These are phyloP conservation scores for Helicocarpus griseus DNA, from an alignment of 2,329 filamentous ascomycete genomes.

Conservation along the genomic window DNA sequence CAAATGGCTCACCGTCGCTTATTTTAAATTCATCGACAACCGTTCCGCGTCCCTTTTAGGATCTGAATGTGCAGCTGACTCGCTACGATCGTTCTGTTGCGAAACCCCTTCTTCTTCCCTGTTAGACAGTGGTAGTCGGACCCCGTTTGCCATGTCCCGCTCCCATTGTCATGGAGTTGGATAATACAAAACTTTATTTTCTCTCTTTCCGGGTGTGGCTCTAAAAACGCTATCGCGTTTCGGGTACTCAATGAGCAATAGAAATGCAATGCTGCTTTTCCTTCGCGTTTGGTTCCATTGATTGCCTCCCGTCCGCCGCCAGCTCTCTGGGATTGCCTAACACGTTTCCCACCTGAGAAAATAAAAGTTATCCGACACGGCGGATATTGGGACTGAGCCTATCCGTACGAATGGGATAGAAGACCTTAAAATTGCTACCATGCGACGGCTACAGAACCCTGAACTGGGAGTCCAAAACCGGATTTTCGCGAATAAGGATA, in stretches of 20 bases:
- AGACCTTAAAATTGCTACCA: background rate
- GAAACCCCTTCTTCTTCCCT: too few relatives aligned
- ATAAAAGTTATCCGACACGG: background rate
- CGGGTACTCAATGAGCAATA: background rate
- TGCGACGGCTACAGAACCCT: too few relatives aligned
- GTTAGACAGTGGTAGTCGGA: background rate
- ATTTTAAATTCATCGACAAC: background rate
- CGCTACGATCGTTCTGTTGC: too few relatives aligned
- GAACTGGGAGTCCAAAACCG: too few relatives aligned
- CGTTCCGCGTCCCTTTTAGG: too few relatives aligned
- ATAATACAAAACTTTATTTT: background rate
- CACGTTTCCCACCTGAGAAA: background rate
- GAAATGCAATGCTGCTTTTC: background rate
- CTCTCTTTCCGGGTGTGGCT: background rate
- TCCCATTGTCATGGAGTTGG: slow-evolving; percentile 2
- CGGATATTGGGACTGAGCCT: background rate
- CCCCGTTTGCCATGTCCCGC: background rate
- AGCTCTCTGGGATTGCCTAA: background rate
- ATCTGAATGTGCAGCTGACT: too few relatives aligned
- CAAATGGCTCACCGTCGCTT: background rate
- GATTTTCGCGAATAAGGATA: too few relatives aligned
- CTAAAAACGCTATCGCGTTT: background rate
- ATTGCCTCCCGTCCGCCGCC: background rate
- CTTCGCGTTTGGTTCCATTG: background rate
- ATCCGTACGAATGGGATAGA: background rate